phyloP scores from a whole-genome alignment of 2,329 filamentous ascomycete genomes.

The Claviceps sp. region DNA sequence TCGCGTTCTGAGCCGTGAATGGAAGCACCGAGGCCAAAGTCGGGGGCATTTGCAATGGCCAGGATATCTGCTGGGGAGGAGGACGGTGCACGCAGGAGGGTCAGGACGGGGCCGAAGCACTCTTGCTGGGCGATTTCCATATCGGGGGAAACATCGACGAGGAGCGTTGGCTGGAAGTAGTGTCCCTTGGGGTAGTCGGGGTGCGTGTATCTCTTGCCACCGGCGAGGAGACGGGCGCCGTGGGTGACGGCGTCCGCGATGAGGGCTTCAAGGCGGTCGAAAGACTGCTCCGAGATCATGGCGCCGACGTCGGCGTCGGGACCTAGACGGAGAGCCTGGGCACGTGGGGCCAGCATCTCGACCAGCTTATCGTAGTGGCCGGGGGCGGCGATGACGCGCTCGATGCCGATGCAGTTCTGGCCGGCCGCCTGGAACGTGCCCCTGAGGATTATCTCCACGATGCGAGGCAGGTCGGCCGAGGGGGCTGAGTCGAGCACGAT shows the following conservation, averaged over 20 bases:
- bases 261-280: conserved; percentile 61
- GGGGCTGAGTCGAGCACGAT: conserved; percentile 71
- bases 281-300: conserved; percentile 69
- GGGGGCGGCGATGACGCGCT: conserved; percentile 74
- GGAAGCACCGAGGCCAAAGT: conserved; percentile 76
- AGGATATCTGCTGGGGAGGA: conserved; percentile 52
- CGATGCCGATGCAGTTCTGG: conserved; percentile 96
- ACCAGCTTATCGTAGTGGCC: conserved; percentile 59
- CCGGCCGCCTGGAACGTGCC: conserved; percentile 91
- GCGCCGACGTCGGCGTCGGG: conserved; percentile 74
- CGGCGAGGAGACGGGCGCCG: conserved; percentile 70
- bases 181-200: conserved; percentile 64
- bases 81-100: conserved; percentile 62
- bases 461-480: conserved; percentile 48
- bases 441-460: conserved; percentile 74
- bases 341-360: conserved; percentile 55
- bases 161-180: conserved; percentile 84
- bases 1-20: conserved; percentile 64
- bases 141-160: conserved; percentile 71
- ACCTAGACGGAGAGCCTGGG: conserved; percentile 63
- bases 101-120: conserved; percentile 84
- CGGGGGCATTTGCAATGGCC: conserved; percentile 65
- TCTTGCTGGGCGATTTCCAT: conserved; percentile 88
- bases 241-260: conserved; percentile 63
- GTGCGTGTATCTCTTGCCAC: conserved; percentile 60